Evolutionary conservation across 2,329 filamentous ascomycete species (phyloP), one percentile per base, ranked within the genome.

Genomic region (Fusarium luffae): DNA sequence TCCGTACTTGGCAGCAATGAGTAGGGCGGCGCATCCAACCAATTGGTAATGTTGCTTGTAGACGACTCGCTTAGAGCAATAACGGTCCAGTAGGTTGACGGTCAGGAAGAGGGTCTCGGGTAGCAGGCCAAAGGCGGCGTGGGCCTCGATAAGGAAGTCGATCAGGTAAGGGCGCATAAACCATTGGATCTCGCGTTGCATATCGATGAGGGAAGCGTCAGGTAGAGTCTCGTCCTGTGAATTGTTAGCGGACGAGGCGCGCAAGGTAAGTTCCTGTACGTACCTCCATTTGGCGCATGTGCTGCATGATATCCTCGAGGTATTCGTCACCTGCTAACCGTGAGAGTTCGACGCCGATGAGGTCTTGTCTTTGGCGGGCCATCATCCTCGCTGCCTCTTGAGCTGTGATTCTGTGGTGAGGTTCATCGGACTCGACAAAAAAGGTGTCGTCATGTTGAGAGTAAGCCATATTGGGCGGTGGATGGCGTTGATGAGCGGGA

Each of bases 41-140:
- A 99, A 85, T 82, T 99, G 96, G 80, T 99, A 99, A 82, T 99
- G 96, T 77, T 97, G 93, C 87, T 99, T 99, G 85, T 98, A 99
- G 43, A 99, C 96, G 12, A 99, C 93, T 75, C 96, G 90, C 81
- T 94, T 94, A 34, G 96, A 98, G 85, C 96, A 99, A 86, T 99
- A 99, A 75, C 96, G 89, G 79, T 99, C 96, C 70, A 99, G 88
- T 47, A 99, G 90, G 83, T 99, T 99, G 82, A 98, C 91, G 34
- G 96, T 94, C 60, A 99, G 89, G 85, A 98, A 98, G 54, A 99
- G 88, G 2, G 96, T 99, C 80, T 98, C 94, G 42, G 96, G 95
- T 14, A 98, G 88, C 13, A 99, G 88, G 74, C 93, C 92, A 82
- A 98, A 99, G 66, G 95, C 95, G 72, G 93, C 92, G 78, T 99